These are phyloP conservation scores for Circinella umbellata DNA, from an alignment of 371 early-diverging fungal species.

Conservation along the genomic window DNA sequence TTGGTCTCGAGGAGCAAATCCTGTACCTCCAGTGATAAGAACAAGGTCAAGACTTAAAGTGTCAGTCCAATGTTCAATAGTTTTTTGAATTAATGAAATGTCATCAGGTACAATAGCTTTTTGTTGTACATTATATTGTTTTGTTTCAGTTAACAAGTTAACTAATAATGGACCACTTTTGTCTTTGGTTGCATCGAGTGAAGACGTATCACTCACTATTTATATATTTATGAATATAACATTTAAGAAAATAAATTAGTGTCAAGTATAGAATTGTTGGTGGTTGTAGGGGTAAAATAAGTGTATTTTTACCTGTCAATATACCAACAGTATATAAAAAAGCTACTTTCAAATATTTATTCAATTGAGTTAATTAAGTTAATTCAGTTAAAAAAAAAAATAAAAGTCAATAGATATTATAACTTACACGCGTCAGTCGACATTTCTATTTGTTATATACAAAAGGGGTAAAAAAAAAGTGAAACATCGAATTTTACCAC, in stretches of 20 bases:
- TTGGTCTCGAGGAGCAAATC: constrained; percentile 83
- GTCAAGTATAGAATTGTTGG: too few relatives aligned
- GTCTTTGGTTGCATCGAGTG: constrained; percentile 54
- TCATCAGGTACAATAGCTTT: constrained; percentile 62
- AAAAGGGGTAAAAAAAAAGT: too few relatives aligned
- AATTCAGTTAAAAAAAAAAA: too few relatives aligned
- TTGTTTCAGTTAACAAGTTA: constrained; percentile 33
- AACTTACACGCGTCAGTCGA: background rate
- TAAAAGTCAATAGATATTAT: background rate
- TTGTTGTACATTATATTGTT: constrained; percentile 37
- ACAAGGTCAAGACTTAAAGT: constrained; percentile 61
- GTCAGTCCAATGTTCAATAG: constrained; percentile 59
- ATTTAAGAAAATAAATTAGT: too few relatives aligned
- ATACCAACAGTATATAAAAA: constrained; percentile 8
- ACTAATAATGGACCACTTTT: constrained; percentile 67
- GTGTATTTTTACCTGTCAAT: constrained; percentile 14
- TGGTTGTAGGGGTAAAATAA: too few relatives aligned
- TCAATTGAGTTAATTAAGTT: too few relatives aligned
- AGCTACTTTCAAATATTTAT: background rate
- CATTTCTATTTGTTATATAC: too few relatives aligned
- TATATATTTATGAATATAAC: too few relatives aligned
- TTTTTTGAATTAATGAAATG: constrained; percentile 48
- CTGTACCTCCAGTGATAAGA: constrained; percentile 95
- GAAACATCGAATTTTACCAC: too few relatives aligned
- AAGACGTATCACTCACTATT: constrained; percentile 69